Base-by-base conservation (phyloP, 345 rosid species). In the Gossypium turneri region DNA sequence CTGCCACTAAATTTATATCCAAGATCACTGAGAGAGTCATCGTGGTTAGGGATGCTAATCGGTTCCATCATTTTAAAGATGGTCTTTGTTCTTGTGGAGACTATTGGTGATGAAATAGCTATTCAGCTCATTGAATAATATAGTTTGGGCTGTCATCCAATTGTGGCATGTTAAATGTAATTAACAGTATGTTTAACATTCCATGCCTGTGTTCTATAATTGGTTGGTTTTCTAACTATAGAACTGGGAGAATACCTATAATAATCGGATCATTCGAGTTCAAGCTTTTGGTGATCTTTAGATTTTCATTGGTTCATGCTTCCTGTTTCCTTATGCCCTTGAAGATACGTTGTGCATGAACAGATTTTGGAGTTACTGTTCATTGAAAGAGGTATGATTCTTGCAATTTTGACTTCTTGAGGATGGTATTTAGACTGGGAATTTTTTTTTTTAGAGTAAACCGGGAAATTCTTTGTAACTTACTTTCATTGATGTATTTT, bases 1-100 rank as follows among this genome's bases (percentile, higher is more conserved):
- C 84, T 59, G 90, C 90, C 45, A 88, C 92, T 4, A 90, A 90
- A 70, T 87, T 83, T 69, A 86, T 88, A 84, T 88, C 92, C 24
- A 84, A 83, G 86, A 74, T 90, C 68, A 82, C 88, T 20, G 70
- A 77, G 67, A 87, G 94, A 77, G 82, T 81, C 69, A 90, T 88
- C 70, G 85, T 88, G 27, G 94, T 87, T 53, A 85, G 90, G 73
- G 94, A 90, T 82, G 90, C 90, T 51, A 90, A 86, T 80, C 78
- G 94, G 70, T 88, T 90, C 81, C 94, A 88, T 83, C 92, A 87
- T 78, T 90, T 90, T 79, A 78, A 85, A 79, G 87, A 83, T 77
- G 94, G 94, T 8, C 64, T 75, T 34, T 88, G 92, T 67, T 88
- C 94, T 58, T 90, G 94, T 76, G 87, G 86, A 76, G 94, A 88